Percentiles rank a stretch among this genome's conserved stretches.
Evolutionary conservation across 768 basidiomycete genomes (phyloP).

Genomic region (Boletus barrowsii): DNA sequence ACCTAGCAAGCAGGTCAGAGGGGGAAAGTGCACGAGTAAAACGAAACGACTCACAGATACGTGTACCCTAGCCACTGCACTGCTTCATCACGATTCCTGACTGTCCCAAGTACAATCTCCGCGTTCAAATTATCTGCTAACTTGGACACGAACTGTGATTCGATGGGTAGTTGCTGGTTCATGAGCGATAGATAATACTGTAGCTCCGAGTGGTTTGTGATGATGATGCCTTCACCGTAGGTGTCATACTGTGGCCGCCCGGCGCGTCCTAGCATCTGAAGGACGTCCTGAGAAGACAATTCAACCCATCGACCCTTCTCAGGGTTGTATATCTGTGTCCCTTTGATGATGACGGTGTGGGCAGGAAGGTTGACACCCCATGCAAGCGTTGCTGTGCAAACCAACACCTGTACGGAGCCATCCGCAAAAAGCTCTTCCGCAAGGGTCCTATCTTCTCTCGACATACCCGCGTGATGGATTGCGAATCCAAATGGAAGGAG

Average conservation of each 20-base stretch:
- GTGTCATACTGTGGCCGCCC: constrained; percentile 98
- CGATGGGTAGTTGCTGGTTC: constrained; percentile 98
- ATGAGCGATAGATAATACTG: constrained; percentile 95
- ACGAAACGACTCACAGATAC: constrained; percentile 61
- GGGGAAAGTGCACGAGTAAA: constrained; percentile 1
- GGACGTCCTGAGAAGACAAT: constrained; percentile 89
- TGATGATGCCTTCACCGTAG: constrained; percentile 96
- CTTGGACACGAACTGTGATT: constrained; percentile 89
- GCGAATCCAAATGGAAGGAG: constrained; percentile 95
- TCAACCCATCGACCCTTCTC: constrained; percentile 99
- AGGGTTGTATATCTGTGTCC: constrained; percentile 99
- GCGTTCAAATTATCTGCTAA: constrained; percentile 96
- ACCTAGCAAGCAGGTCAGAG: constrained; percentile 43
- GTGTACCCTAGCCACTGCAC: constrained; percentile 98
- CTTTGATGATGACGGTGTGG: constrained; percentile 98
- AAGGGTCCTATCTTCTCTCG: constrained; percentile 80
- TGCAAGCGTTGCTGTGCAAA: constrained; percentile 96
- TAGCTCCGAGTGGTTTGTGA: constrained; percentile 94
- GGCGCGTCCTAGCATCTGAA: constrained; percentile 98
- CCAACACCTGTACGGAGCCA: constrained; percentile 88
- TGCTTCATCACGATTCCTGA: constrained; percentile 93
- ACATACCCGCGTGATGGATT: constrained; percentile 98
- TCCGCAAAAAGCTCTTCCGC: constrained; percentile 95
- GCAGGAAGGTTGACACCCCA: constrained; percentile 99
- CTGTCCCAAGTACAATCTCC: constrained; percentile 92